Conservation (phyloP, 208 protist species). For the Porcisia deanei region DNA sequence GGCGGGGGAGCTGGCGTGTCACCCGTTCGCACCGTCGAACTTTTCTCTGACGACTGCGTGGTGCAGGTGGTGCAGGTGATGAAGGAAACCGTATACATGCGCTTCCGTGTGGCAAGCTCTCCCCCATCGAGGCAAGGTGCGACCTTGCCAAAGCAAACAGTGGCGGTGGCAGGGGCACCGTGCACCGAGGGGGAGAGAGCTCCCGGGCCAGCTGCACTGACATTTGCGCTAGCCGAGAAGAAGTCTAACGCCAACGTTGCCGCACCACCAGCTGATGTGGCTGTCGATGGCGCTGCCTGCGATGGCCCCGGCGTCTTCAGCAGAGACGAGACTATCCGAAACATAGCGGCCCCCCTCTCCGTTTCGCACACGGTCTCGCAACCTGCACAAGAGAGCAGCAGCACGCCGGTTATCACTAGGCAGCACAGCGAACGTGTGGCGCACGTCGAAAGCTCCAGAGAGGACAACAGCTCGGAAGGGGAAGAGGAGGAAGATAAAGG, state of each 20-base stretch:
- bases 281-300: background rate
- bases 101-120: slow-evolving; percentile 19
- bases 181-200: background rate
- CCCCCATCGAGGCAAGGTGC: background rate
- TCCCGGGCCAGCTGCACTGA: background rate
- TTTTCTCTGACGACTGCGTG: slow-evolving; percentile 80
- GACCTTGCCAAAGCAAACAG: background rate
- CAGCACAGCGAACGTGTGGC: background rate
- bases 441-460: slow-evolving; percentile 5
- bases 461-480: background rate
- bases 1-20: slow-evolving; percentile 12
- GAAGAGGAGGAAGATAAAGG: slow-evolving; percentile 1
- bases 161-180: background rate
- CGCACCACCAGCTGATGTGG: background rate
- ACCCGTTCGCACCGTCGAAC: slow-evolving; percentile 29
- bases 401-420: background rate
- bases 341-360: background rate
- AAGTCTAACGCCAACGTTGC: background rate
- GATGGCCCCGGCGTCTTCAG: background rate
- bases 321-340: background rate
- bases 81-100: slow-evolving; percentile 79
- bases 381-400: background rate
- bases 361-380: background rate
- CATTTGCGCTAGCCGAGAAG: background rate
- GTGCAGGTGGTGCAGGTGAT: slow-evolving; percentile 63